Base-by-base conservation (phyloP, 1,284 basidiomycete genomes). In the Pterulicium gracile region DNA sequence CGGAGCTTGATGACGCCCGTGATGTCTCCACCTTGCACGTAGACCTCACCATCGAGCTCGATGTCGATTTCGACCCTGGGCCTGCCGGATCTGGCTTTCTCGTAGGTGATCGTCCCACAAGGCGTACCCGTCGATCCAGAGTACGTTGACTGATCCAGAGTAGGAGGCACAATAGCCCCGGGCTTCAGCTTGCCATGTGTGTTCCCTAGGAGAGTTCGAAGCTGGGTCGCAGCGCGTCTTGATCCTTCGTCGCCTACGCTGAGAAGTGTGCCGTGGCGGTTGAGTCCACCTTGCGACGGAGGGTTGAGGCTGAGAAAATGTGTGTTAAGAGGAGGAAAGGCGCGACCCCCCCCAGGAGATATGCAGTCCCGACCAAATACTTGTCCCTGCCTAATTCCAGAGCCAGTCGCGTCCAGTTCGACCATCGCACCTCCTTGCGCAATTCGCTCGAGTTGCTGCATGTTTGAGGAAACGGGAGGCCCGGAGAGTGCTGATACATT, bases 51-150 rank as follows among this genome's bases (percentile, higher is more conserved):
- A 53, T 91, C 82, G 35, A 94, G 71, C 3, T 81, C 66, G 19
- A 97, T 75, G 54, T 96, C 90, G 4, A 96, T 70, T 57, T 89
- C 85, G 1, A 96, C 86, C 22, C 89, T 79, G 2, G 89, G 80
- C 22, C 70, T 70, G n/a, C n/a, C n/a, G 10, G 69, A 55, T 67
- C 84, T 75, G 42, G 77, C 75, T 62, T 83, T 77, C 66, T 89
- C 77, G 48, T 85, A 58, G 45, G 61, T 56, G 3, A 77, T 64
- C 4, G 57, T 51, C 24, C 59, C 58, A 24, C 54, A 54, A n/a
- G 54, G 50, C 49, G 53, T 15, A 22, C 43, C 41, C 43, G 44
- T 47, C n/a, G 5, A 7, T 7, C 7, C 19, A 13, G n/a, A 4
- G 36, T 39, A 39, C 4, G 36, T 39, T 5, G 36, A 7, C 15